phyloP scores from a whole-genome alignment of 2,329 filamentous ascomycete species.

The Cordyceps farinosa region DNA sequence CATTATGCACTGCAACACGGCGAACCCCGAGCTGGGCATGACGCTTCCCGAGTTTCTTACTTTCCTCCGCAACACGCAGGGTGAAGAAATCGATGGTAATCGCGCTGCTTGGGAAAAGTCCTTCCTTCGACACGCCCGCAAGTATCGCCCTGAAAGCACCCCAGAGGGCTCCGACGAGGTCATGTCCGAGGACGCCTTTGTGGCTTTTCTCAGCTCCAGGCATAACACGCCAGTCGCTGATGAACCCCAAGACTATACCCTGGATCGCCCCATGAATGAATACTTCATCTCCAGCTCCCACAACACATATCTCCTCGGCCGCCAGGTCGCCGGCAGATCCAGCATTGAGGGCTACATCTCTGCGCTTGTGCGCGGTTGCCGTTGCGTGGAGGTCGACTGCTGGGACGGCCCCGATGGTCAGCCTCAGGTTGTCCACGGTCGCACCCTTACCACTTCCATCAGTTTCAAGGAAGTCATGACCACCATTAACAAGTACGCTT shows the following conservation, averaged over 20 bases:
- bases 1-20: constrained; percentile 63
- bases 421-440: constrained; percentile 87
- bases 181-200: constrained; percentile 77
- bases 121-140: constrained; percentile 67
- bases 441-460: constrained; percentile 82
- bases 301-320: constrained; percentile 92
- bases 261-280: constrained; percentile 86
- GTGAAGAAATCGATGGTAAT: constrained; percentile 69
- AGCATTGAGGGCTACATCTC: constrained; percentile 94
- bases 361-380: constrained; percentile 81
- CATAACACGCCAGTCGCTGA: constrained; percentile 66
- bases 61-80: constrained; percentile 72
- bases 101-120: constrained; percentile 63
- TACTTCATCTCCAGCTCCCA: constrained; percentile 99
- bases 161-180: constrained; percentile 39
- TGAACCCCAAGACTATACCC: constrained; percentile 56
- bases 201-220: constrained; percentile 70
- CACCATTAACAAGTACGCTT: constrained; percentile 92
- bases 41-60: constrained; percentile 68
- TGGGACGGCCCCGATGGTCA: constrained; percentile 90
- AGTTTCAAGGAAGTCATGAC: constrained; percentile 88
- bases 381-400: constrained; percentile 95
- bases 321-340: constrained; percentile 84
- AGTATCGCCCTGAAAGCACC: constrained; percentile 48
- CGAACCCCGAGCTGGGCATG: constrained; percentile 60